These are phyloP conservation scores for Lonicera japonica DNA, from an alignment of 129 eudicot species.

Conservation along the genomic window DNA sequence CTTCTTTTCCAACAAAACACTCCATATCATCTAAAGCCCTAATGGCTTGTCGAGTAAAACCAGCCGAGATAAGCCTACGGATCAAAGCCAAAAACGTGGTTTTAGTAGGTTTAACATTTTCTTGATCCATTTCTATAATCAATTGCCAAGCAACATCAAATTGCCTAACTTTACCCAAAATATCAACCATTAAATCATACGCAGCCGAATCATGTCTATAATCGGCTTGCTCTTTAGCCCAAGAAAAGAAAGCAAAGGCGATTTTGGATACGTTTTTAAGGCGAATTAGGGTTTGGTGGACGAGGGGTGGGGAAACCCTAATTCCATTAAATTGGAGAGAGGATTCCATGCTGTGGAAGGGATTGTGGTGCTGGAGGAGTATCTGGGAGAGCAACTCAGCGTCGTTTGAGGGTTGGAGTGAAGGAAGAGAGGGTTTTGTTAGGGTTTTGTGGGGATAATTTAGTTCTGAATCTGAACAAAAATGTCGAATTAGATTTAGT, in stretches of 20 bases:
- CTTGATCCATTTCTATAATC: conserved; percentile 55
- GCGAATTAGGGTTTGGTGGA: conserved; percentile 85
- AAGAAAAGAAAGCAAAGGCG: conserved; percentile 73
- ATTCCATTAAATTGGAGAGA: conserved; percentile 69
- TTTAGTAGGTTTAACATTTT: conserved; percentile 33
- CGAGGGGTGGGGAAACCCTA: conserved; percentile 35
- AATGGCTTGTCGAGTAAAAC: conserved; percentile 69
- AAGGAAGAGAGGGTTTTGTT: conserved; percentile 46
- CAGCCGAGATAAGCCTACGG: conserved; percentile 69
- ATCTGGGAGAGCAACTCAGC: conserved; percentile 67
- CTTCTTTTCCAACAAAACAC: conserved; percentile 37
- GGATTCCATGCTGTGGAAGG: conserved; percentile 80
- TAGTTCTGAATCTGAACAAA: background rate
- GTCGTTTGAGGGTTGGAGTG: conserved; percentile 41
- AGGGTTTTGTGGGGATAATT: background rate
- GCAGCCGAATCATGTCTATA: conserved; percentile 30
- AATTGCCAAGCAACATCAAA: conserved; percentile 87
- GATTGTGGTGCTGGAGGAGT: conserved; percentile 81
- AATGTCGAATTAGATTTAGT: background rate
- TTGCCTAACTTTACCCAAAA: conserved; percentile 55
- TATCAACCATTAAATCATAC: conserved; percentile 59
- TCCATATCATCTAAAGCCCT: conserved; percentile 74
- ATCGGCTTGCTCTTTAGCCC: conserved; percentile 31
- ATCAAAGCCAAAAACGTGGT: conserved; percentile 59
- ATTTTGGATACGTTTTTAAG: conserved; percentile 59